Conservation (phyloP, 2,329 filamentous ascomycete genomes). For the Penicillium sp. region DNA sequence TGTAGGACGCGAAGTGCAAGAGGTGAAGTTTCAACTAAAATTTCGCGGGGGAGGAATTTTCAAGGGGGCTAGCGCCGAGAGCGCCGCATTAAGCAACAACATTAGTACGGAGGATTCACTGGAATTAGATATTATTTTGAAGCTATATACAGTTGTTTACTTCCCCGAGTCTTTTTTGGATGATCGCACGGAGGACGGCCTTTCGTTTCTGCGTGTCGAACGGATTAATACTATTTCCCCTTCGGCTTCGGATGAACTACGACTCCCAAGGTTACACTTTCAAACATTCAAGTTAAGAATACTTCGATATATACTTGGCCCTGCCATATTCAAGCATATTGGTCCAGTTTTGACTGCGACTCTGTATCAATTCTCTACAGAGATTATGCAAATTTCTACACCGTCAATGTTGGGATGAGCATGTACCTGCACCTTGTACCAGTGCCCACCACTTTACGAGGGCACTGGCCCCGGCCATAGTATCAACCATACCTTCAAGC, state of each 20-base stretch:
- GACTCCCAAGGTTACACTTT: background rate
- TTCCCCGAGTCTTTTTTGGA: conserved; percentile 20
- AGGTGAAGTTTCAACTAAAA: conserved; percentile 38
- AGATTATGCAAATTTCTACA: background rate
- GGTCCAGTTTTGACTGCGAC: background rate
- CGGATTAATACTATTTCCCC: conserved; percentile 45
- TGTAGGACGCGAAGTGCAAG: conserved; percentile 29
- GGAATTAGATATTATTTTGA: conserved; percentile 19
- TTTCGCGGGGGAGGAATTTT: conserved; percentile 32
- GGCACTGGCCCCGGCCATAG: background rate
- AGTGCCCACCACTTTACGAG: background rate
- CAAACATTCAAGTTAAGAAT: background rate
- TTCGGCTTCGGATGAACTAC: conserved; percentile 27
- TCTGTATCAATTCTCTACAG: background rate
- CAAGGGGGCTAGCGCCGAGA: conserved; percentile 37
- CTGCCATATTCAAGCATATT: background rate
- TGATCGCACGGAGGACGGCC: conserved; percentile 40
- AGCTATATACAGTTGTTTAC: conserved; percentile 25
- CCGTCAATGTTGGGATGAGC: background rate
- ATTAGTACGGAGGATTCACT: conserved; percentile 22
- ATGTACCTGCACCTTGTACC: background rate
- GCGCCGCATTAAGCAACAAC: conserved; percentile 34
- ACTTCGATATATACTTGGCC: background rate
- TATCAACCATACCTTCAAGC: background rate
- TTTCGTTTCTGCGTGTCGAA: conserved; percentile 44